Evolutionary conservation across 306 rosid genomes (phyloP), one percentile per base, ranked within the genome.

Genomic region (Lithocarpus polystachyus): DNA sequence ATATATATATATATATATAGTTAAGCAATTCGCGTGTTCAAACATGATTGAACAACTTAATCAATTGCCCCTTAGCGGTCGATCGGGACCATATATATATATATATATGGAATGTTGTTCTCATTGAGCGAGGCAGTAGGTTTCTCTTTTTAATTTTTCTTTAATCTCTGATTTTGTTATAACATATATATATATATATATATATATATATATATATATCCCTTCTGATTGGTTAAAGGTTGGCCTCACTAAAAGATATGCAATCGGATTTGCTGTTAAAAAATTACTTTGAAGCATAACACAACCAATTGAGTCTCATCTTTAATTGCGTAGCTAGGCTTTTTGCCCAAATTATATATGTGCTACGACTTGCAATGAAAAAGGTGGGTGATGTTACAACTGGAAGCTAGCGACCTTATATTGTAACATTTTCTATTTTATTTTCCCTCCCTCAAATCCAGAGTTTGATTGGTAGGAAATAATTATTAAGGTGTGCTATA

Each of bases 361-460:
- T 18, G 29, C n/a, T 62, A 14, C 33, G 18, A 28, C 5, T 11
- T 60, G 35, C 37, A 14, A 28, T 14, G 69, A 28, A 62, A 62
- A 14, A 18, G 37, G 40, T 15, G 29, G 69, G 6, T 62, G 69
- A 62, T 62, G 69, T 14, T 62, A 28, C 69, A 28, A 26, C 11
- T 23, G 13, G 24, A 59, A 48, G 17, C 53, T 48, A 48, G 53
- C 53, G 14, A 48, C 53, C 53, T 48, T 48, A 48, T 13, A 11
- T 3, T 12, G 53, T 48, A 13, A 48, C 53, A 48, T 3, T 48
- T 45, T 48, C 53, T 3, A 0, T 12, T 59, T 5, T 84, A 77
- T 54, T 76, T 57, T 74, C 75, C 72, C 55, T 70, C 72, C 82
- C 89, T 78, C 87, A 78, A 76, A 78, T 45, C 45, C 73, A 71